Base-by-base conservation (phyloP, 2,329 filamentous ascomycete genomes). In the Corynespora cassiicola region DNA sequence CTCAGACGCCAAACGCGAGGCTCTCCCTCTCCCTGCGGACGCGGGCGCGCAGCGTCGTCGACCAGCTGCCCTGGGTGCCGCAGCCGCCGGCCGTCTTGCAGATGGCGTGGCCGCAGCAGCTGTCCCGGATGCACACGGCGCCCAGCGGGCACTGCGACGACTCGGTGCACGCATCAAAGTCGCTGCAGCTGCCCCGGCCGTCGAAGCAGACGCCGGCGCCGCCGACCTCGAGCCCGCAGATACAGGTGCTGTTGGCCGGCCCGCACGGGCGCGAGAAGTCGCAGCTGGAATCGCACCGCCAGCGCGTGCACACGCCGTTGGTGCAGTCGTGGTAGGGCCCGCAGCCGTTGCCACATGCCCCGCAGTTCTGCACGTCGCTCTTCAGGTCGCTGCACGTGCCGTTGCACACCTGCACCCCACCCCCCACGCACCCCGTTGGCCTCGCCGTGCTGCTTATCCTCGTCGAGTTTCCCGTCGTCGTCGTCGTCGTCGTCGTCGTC, bases 221-320 rank as follows among this genome's bases (percentile, higher is more conserved):
- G 10, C 46, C 50, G 8, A 42, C 34, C 5, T 58, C 56, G 6
- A 35, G 43, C 14, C 50, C 60, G 31, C 66, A 68, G 9, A 55
- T 56, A 32, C 66, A 68, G 7, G 38, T 41, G 10, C 22, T 31
- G 21, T 31, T 38, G 27, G 39, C 33, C 10, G 44, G 15, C 14
- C 54, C 51, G 49, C 64, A 69, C n/a, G 48, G 30, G 7, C 50
- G 46, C 16, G 53, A 43, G n/a, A 49, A 51, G 8, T 38, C 35
- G 47, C 63, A 68, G 19, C 38, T 39, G 2, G 58, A 61, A 38
- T 65, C 54, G 45, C 65, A 69, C 7, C 54, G 36, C 7, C 38
- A 40, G 2, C 50, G 54, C 7, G 52, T 52, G 42, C 65, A 69
- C 0, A 65, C 60, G 11, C 65, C 65, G 39, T 69, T 68, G n/a